Evolutionary conservation across 805 yeast species (phyloP).

Genomic region (Metschnikowia colocasiae): DNA sequence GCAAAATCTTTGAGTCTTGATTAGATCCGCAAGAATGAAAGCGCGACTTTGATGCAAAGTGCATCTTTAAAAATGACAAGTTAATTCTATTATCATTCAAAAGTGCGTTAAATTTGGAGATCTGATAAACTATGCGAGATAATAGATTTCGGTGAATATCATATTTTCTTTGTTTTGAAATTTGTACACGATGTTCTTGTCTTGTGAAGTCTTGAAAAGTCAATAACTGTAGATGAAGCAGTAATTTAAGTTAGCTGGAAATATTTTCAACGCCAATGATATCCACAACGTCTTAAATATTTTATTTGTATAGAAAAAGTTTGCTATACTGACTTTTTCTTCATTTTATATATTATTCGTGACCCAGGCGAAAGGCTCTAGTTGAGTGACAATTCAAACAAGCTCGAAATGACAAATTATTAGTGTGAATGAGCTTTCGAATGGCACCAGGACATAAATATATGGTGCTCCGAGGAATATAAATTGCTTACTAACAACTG

Average conservation of each 20-base stretch:
- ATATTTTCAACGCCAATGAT: neutral
- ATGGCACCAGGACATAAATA: too few relatives aligned
- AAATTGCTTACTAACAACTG: too few relatives aligned
- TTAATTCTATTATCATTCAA: neutral
- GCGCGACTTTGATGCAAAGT: neutral
- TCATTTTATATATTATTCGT: too few relatives aligned
- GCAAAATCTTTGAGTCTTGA: neutral
- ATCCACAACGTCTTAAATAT: too few relatives aligned
- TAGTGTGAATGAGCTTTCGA: too few relatives aligned
- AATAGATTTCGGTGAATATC: neutral
- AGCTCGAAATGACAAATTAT: too few relatives aligned
- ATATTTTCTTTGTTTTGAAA: neutral
- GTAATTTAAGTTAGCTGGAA: neutral
- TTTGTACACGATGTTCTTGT: neutral
- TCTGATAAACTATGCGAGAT: neutral
- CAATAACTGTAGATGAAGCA: neutral
- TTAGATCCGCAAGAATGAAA: too few relatives aligned
- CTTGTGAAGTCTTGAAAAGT: neutral
- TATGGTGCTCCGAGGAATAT: too few relatives aligned
- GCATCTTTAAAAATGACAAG: neutral
- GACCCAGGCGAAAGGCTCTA: too few relatives aligned
- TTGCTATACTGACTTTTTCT: too few relatives aligned
- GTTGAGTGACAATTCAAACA: too few relatives aligned
- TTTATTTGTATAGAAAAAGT: too few relatives aligned
- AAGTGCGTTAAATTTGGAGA: neutral